Conservation (phyloP, 2,329 filamentous ascomycete species). For the Trichoderma pleuroti region DNA sequence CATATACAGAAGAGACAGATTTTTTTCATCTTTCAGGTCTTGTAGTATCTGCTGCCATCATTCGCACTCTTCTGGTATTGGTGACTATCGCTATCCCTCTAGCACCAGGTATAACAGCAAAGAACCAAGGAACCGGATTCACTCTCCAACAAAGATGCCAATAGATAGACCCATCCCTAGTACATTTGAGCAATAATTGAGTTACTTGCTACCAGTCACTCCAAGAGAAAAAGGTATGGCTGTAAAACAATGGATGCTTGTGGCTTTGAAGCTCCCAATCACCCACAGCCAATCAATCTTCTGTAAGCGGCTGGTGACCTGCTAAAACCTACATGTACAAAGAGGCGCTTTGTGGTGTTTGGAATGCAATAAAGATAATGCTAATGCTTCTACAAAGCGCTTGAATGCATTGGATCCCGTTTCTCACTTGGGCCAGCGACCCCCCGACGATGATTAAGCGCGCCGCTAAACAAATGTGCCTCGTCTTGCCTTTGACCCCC, state of each 20-base stretch:
- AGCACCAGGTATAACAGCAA: neutral
- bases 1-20: neutral
- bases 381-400: neutral
- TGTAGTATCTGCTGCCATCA: neutral
- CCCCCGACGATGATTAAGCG: neutral
- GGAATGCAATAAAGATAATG: neutral
- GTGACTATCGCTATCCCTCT: neutral
- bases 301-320: neutral
- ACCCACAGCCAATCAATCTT: neutral
- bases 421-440: neutral
- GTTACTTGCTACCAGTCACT: neutral
- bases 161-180: neutral
- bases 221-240: neutral
- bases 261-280: neutral
- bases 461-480: neutral
- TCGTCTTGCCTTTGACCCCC: neutral
- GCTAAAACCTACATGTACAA: neutral
- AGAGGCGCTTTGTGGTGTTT: neutral
- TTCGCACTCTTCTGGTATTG: neutral
- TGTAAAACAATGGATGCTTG: neutral
- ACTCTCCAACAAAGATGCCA: neutral
- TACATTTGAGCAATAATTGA: neutral
- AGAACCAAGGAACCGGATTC: neutral
- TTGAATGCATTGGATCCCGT: neutral
- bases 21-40: neutral